Percentiles rank a stretch among this genome's conserved stretches.
These are phyloP conservation scores for Lactarius deliciosus DNA, from an alignment of 768 basidiomycete genomes.

Conservation along the genomic window DNA sequence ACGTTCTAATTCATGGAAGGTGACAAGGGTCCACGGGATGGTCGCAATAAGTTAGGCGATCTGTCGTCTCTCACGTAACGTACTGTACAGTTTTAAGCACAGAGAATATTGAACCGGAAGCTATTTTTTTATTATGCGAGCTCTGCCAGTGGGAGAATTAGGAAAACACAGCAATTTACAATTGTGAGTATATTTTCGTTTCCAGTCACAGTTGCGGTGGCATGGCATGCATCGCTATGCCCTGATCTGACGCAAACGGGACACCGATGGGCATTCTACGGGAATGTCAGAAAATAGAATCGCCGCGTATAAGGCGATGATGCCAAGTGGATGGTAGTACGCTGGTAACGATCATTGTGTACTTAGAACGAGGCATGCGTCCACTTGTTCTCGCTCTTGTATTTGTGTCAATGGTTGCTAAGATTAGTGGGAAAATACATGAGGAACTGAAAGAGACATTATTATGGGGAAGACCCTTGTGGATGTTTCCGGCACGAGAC, in stretches of 20 bases:
- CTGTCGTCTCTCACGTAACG: not conserved
- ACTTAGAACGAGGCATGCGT: not conserved
- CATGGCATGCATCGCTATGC: too few species aligned
- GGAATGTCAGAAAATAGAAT: not conserved
- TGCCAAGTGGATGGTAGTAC: not conserved
- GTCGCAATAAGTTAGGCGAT: not conserved
- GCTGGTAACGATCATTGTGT: not conserved
- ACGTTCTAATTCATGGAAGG: not conserved
- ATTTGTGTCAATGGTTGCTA: not conserved
- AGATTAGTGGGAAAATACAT: not conserved
- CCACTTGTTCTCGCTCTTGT: not conserved
- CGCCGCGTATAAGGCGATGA: not conserved
- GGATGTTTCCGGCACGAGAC: constrained; percentile 3
- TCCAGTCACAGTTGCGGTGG: too few species aligned
- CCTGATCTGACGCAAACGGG: too few species aligned
- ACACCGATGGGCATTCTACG: not conserved
- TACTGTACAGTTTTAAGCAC: too few species aligned
- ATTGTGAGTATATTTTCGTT: too few species aligned
- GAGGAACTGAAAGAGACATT: not conserved
- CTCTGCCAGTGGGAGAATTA: too few species aligned
- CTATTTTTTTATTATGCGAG: not conserved
- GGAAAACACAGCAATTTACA: too few species aligned
- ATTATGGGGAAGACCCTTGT: not conserved
- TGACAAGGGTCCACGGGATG: not conserved
- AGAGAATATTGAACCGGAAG: too few species aligned